Conservation (phyloP, 1,139 yeast species). For the Komagataea norvegica region DNA sequence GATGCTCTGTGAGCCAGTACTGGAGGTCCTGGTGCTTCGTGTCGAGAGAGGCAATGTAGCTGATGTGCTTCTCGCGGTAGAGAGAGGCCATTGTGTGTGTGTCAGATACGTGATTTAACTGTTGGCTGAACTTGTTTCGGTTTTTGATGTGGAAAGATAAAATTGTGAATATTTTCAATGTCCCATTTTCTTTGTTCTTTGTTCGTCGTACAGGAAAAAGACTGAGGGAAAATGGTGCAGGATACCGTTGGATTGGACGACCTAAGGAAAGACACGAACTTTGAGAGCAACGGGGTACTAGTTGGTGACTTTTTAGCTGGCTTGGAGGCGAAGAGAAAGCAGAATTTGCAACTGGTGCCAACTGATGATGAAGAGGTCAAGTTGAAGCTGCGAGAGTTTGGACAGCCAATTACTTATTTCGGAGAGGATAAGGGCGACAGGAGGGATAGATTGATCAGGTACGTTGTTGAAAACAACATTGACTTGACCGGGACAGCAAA, state of each 20-base stretch:
- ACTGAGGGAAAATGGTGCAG: neutral
- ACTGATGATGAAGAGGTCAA: slow-evolving; percentile 62
- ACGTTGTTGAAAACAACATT: slow-evolving; percentile 30
- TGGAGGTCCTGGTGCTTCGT: slow-evolving; percentile 54
- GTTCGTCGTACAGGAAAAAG: too few species aligned
- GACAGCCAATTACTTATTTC: slow-evolving; percentile 54
- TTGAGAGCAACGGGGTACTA: slow-evolving; percentile 21
- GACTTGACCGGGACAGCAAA: slow-evolving; percentile 28
- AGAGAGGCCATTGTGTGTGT: slow-evolving; percentile 5
- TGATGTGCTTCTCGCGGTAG: slow-evolving; percentile 44
- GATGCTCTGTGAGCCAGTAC: slow-evolving; percentile 88
- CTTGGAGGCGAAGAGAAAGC: slow-evolving; percentile 25
- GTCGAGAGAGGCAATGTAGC: slow-evolving; percentile 48
- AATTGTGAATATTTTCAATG: too few species aligned
- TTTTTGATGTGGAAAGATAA: too few species aligned
- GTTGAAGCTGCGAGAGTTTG: slow-evolving; percentile 40
- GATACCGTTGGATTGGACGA: slow-evolving; percentile 12
- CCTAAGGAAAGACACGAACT: slow-evolving; percentile 19
- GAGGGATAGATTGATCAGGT: slow-evolving; percentile 49
- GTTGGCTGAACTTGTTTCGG: too few species aligned
- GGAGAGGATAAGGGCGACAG: slow-evolving; percentile 63
- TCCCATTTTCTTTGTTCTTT: too few species aligned
- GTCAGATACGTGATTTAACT: neutral
- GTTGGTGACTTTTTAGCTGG: slow-evolving; percentile 27
- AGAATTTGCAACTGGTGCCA: slow-evolving; percentile 41